A percentile compares a stretch with the other conserved stretches of the same genome.
Evolutionary conservation across 495 filamentous ascomycete species (phyloP).

Genomic region (Neurospora sp.): DNA sequence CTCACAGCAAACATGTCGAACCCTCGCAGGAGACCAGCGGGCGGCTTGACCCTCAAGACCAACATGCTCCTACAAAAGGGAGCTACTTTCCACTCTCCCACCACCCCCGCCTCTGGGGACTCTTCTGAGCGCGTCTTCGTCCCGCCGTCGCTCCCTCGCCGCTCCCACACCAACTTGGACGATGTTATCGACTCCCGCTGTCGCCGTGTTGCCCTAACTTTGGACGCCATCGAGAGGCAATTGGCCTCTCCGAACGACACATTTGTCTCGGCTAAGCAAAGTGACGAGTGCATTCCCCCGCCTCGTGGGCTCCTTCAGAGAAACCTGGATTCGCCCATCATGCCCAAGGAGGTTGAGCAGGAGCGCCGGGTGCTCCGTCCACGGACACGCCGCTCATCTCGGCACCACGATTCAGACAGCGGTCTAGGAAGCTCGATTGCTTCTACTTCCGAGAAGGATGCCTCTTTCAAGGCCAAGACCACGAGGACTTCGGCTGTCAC

Average conservation of each 20-base stretch:
- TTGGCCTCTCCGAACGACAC: conserved; percentile 21
- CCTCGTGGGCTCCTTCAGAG: conserved; percentile 41
- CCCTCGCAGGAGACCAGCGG: conserved; percentile 38
- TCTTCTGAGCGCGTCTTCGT: conserved; percentile 36
- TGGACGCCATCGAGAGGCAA: conserved; percentile 40
- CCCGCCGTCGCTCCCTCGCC: conserved; percentile 43
- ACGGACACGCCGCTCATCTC: conserved; percentile 38
- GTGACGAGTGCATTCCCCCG: conserved; percentile 39
- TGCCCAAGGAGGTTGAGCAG: conserved; percentile 27
- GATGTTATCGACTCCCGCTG: conserved; percentile 47
- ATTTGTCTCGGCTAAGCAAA: conserved; percentile 20
- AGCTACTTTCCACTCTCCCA: conserved; percentile 51
- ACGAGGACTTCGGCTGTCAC: conserved; percentile 36
- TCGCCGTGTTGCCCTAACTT: conserved; percentile 42
- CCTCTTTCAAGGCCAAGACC: conserved; percentile 16
- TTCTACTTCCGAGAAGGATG: conserved; percentile 26
- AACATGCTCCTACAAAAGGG: conserved; percentile 49
- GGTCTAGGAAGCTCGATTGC: conserved; percentile 48
- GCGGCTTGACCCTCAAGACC: conserved; percentile 39
- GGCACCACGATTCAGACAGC: conserved; percentile 52
- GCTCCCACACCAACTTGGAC: conserved; percentile 53
- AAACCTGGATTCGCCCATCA: conserved; percentile 30
- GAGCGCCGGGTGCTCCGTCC: conserved; percentile 39
- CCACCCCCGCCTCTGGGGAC: conserved; percentile 26
- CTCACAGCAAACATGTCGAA: conserved; percentile 38